A percentile compares a stretch with the other conserved stretches of the same genome.
Conservation (phyloP, 106 monocot genomes). For the Dendrobium nobile region DNA sequence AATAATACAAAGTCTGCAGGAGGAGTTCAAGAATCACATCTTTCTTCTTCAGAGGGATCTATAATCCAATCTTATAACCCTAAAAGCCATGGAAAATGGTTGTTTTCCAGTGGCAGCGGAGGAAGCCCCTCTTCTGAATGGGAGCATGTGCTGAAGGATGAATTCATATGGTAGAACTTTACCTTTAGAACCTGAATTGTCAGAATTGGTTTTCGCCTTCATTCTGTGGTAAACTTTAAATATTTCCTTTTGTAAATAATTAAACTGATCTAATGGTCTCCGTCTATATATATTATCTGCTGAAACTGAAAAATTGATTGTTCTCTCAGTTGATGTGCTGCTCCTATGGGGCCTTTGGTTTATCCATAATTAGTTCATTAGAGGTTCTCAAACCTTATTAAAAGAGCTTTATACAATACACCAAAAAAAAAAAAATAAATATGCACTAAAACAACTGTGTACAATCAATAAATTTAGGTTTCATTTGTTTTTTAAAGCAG, state of each 20-base stretch:
- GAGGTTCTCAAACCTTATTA: no score
- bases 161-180: neutral
- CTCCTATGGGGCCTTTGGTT: no score
- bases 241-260: neutral
- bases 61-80: neutral
- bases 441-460: no score
- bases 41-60: neutral
- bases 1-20: neutral
- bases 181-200: neutral
- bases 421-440: no score
- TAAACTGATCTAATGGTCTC: neutral
- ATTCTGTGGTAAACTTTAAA: neutral
- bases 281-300: neutral
- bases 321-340: no score
- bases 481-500: no score
- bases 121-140: constrained; percentile 7
- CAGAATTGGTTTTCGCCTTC: neutral
- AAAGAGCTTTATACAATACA: no score
- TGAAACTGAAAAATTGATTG: neutral
- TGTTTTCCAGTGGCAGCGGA: constrained; percentile 3
- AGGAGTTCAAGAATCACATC: neutral
- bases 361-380: no score
- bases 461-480: no score
- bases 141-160: constrained; percentile 11
- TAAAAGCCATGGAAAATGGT: neutral